These are phyloP conservation scores for Berkeleyomyces rouxiae DNA, from an alignment of 2,329 filamentous ascomycete genomes.

Conservation along the genomic window DNA sequence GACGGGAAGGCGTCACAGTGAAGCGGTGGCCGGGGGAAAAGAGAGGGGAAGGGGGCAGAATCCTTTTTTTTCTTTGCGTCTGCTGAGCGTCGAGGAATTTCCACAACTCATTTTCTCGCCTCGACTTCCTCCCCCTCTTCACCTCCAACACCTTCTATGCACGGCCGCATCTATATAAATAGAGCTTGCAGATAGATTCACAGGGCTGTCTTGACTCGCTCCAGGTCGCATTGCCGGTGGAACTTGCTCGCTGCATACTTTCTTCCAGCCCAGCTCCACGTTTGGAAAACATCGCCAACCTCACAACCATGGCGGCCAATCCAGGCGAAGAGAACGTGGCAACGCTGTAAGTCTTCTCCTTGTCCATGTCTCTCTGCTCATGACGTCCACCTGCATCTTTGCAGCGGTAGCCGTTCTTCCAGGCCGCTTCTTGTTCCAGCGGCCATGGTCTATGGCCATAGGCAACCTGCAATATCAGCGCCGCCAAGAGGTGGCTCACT, in stretches of 20 bases:
- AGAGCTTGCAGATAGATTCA: background rate
- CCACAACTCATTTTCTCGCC: background rate
- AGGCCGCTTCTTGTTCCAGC: background rate
- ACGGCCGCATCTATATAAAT: background rate
- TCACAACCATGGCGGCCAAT: slow-evolving; percentile 26
- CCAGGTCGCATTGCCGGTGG: background rate
- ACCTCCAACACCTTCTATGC: background rate
- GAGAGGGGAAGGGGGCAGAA: background rate
- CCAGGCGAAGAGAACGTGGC: slow-evolving; percentile 35
- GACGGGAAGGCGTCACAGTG: background rate
- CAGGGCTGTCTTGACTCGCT: background rate
- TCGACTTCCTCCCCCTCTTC: background rate
- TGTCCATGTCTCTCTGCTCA: background rate
- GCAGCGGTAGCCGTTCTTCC: background rate
- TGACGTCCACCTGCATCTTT: background rate
- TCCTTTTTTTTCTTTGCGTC: background rate
- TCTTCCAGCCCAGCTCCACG: background rate
- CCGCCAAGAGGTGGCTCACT: background rate
- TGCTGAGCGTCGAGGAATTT: background rate
- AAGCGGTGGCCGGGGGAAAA: background rate
- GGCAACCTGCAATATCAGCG: background rate
- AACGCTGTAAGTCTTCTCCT: slow-evolving; percentile 27
- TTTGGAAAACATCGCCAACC: background rate
- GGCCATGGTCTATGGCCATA: background rate
- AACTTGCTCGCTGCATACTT: background rate